Conservation (phyloP, 2,329 filamentous ascomycete genomes). For the Incumbomyces lentus region DNA sequence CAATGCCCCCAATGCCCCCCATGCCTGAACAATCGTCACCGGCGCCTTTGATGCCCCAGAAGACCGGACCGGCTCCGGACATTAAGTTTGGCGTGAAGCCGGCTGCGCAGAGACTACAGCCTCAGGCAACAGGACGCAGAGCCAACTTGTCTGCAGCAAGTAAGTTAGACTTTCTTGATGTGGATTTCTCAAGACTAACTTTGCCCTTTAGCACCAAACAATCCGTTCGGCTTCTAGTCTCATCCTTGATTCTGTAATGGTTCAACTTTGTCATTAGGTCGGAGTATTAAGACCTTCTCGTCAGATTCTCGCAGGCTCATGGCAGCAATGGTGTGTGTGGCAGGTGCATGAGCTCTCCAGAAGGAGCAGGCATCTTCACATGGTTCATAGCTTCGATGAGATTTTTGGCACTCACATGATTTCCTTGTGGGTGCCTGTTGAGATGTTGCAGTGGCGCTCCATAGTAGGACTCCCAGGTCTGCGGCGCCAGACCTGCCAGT, state of each 20-base stretch:
- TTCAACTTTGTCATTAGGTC: no score
- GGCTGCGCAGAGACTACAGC: slow-evolving; percentile 63
- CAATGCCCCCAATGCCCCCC: slow-evolving; percentile 45
- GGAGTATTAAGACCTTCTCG: no score
- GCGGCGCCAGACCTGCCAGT: no score
- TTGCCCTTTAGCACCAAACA: slow-evolving; percentile 47
- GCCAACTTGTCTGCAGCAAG: slow-evolving; percentile 91
- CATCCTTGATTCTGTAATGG: not conserved
- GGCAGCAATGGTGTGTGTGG: no score
- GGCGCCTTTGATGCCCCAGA: slow-evolving; percentile 60
- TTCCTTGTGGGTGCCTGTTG: no score
- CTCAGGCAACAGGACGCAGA: slow-evolving; percentile 78
- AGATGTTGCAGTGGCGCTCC: no score
- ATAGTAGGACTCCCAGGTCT: no score
- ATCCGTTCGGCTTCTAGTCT: slow-evolving; percentile 58
- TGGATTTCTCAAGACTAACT: slow-evolving; percentile 10
- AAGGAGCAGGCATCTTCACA: no score
- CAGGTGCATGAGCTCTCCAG: no score
- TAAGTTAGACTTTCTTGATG: slow-evolving; percentile 48
- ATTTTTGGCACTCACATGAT: no score
- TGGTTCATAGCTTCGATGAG: no score
- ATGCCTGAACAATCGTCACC: slow-evolving; percentile 48
- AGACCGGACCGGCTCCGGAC: slow-evolving; percentile 75
- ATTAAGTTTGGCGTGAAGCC: slow-evolving; percentile 75
- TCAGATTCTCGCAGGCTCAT: no score